These are phyloP conservation scores for Neofusicoccum parvum DNA, from an alignment of 2,329 filamentous ascomycete genomes.

Conservation along the genomic window DNA sequence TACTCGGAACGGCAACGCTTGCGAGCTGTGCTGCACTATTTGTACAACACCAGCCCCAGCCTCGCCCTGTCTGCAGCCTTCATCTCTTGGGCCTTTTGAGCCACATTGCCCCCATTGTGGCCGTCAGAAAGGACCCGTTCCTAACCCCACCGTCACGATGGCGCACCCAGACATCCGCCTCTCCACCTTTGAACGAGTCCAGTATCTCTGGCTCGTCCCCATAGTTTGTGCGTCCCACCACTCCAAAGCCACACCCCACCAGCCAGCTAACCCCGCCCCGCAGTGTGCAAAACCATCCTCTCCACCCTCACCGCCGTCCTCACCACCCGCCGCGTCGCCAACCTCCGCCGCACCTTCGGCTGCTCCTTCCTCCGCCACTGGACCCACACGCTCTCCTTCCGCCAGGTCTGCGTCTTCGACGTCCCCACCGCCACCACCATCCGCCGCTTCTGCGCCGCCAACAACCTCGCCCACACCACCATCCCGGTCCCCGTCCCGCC, in stretches of 20 bases:
- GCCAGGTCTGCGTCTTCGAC: constrained; percentile 30
- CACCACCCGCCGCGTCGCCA: constrained; percentile 24
- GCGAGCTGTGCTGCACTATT: no score
- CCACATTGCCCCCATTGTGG: not conserved
- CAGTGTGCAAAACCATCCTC: constrained; percentile 24
- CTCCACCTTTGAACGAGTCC: not conserved
- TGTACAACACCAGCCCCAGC: no score
- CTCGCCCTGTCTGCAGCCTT: not conserved
- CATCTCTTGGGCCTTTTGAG: not conserved
- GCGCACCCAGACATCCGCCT: not conserved
- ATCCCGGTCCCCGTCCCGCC: no score
- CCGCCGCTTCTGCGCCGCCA: constrained; percentile 15
- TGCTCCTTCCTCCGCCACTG: constrained; percentile 29
- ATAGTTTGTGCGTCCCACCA: not conserved
- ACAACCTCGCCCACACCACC: not conserved
- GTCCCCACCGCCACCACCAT: constrained; percentile 30
- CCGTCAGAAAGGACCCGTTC: not conserved
- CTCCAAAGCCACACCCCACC: not conserved
- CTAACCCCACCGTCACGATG: not conserved
- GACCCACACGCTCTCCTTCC: constrained; percentile 32
- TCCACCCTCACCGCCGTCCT: constrained; percentile 29
- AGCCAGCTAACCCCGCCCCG: not conserved
- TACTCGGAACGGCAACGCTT: no score
- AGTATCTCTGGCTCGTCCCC: not conserved
- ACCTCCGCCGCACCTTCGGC: constrained; percentile 34